Conservation (phyloP, 176 grass and related monocot genomes). For the Avena sativa region DNA sequence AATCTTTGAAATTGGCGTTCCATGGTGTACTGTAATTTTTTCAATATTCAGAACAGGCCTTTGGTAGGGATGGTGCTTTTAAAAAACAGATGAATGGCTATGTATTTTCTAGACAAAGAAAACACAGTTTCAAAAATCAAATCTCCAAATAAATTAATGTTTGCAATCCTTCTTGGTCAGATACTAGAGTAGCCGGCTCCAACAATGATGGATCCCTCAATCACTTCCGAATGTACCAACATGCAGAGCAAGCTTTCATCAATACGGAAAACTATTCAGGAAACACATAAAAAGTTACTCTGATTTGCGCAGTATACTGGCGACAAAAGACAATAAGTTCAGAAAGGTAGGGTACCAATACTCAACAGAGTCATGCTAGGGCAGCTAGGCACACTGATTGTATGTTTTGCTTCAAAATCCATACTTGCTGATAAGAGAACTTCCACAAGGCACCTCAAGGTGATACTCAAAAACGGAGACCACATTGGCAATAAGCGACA, state of each 20-base stretch:
- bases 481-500: neutral
- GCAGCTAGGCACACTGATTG: neutral
- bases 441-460: neutral
- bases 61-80: conserved; percentile 9
- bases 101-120: neutral
- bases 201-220: neutral
- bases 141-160: neutral
- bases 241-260: neutral
- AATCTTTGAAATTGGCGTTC: neutral
- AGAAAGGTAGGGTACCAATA: neutral
- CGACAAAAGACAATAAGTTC: neutral
- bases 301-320: neutral
- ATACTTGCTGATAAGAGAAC: too few species aligned
- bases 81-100: neutral
- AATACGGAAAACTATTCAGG: neutral
- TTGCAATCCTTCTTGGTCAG: neutral
- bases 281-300: neutral
- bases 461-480: neutral
- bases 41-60: neutral
- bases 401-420: neutral
- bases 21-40: neutral
- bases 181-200: neutral
- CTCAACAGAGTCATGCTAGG: neutral
- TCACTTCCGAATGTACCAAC: neutral
- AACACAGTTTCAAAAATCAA: neutral